phyloP scores from a whole-genome alignment of 1,139 yeast species.

The Schwanniomyces etchellsii region DNA sequence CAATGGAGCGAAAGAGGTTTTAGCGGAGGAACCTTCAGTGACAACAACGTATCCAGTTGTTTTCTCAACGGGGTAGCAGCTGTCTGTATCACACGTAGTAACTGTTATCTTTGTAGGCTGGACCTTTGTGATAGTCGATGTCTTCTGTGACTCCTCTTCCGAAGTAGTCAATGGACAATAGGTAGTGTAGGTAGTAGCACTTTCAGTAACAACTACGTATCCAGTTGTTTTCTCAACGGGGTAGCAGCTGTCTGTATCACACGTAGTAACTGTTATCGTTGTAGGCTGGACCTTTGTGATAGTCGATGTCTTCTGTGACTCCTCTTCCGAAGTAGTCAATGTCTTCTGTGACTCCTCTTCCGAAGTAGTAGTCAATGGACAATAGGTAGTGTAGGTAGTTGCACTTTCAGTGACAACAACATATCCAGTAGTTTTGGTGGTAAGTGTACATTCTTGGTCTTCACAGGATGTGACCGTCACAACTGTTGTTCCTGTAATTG shows the following conservation, averaged over 20 bases:
- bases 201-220: background rate
- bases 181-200: background rate
- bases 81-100: background rate
- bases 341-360: too few species aligned
- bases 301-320: background rate
- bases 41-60: background rate
- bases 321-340: too few species aligned
- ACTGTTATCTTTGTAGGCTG: background rate
- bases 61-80: background rate
- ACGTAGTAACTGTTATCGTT: slow-evolving; percentile 1
- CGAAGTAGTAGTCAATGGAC: background rate
- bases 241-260: background rate
- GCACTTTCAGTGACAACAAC: background rate
- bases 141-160: too few species aligned
- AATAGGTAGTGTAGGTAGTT: background rate
- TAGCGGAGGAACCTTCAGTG: background rate
- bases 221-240: background rate
- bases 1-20: background rate
- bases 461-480: slow-evolving; percentile 1
- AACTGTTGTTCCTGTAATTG: background rate
- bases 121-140: background rate
- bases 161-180: slow-evolving; percentile 1
- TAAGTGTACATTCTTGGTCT: background rate
- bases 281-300: background rate
- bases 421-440: background rate